phyloP scores from a whole-genome alignment of 2,329 filamentous ascomycete species.

The Truncatella angustata region DNA sequence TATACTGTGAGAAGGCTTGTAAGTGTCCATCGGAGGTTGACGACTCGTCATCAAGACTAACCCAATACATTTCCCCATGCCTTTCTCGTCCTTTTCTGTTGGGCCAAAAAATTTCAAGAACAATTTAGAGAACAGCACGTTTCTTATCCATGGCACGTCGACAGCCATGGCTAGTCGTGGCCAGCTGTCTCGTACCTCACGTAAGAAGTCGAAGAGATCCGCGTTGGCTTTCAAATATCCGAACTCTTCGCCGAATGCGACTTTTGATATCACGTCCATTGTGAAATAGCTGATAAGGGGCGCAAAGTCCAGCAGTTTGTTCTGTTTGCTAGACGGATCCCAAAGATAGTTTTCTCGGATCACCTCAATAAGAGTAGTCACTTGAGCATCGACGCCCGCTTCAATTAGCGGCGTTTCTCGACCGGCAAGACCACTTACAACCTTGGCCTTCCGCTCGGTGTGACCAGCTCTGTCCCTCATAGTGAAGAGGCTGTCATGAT shows the following conservation, averaged over 20 bases:
- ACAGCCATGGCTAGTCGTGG: slow-evolving; percentile 15
- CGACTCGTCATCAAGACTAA: background rate
- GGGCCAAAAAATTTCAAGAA: slow-evolving; percentile 22
- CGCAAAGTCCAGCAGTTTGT: slow-evolving; percentile 16
- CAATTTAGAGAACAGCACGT: slow-evolving; percentile 17
- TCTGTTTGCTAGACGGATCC: background rate
- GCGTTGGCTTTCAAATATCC: slow-evolving; percentile 23
- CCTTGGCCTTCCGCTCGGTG: slow-evolving; percentile 25
- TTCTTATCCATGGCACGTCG: slow-evolving; percentile 22
- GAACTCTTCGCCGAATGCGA: slow-evolving; percentile 24
- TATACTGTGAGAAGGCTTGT: slow-evolving; percentile 9
- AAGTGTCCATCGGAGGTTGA: background rate
- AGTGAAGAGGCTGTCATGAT: slow-evolving; percentile 51
- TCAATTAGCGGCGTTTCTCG: slow-evolving; percentile 20
- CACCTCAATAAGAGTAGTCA: slow-evolving; percentile 15
- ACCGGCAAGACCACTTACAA: slow-evolving; percentile 17
- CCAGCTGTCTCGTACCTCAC: slow-evolving; percentile 13
- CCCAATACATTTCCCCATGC: slow-evolving; percentile 20
- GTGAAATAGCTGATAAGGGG: slow-evolving; percentile 16
- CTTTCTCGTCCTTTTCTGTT: slow-evolving; percentile 18
- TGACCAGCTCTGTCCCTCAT: slow-evolving; percentile 43
- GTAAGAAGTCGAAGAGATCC: slow-evolving; percentile 22
- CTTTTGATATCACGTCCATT: slow-evolving; percentile 24
- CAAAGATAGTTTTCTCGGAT: slow-evolving; percentile 19
- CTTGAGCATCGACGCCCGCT: slow-evolving; percentile 14